phyloP scores from a whole-genome alignment of 2,329 filamentous ascomycete genomes.

The Didymella keratinophila region DNA sequence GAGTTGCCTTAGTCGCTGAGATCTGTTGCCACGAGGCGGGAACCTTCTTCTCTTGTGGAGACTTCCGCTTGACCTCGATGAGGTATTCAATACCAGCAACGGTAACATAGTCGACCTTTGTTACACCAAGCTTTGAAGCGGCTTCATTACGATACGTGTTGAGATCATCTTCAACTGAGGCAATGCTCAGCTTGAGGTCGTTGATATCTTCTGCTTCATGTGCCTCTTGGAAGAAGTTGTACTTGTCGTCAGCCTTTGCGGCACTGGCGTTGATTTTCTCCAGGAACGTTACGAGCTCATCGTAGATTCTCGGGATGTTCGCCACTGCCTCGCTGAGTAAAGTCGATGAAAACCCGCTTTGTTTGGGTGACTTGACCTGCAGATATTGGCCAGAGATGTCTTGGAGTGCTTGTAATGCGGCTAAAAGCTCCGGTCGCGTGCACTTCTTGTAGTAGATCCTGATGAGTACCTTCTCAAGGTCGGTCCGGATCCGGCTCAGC shows the following conservation, averaged over 20 bases:
- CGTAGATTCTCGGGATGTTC: constrained; percentile 77
- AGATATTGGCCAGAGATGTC: constrained; percentile 79
- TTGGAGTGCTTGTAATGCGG: constrained; percentile 85
- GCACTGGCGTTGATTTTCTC: constrained; percentile 86
- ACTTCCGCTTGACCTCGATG: constrained; percentile 84
- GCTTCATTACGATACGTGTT: constrained; percentile 76
- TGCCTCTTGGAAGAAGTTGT: constrained; percentile 87
- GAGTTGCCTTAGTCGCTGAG: constrained; percentile 89
- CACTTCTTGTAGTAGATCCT: constrained; percentile 98
- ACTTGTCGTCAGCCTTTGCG: constrained; percentile 89
- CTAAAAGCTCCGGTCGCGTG: constrained; percentile 84
- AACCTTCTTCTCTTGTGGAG: constrained; percentile 76
- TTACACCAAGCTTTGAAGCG: constrained; percentile 75
- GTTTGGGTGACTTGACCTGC: constrained; percentile 68
- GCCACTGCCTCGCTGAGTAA: constrained; percentile 76
- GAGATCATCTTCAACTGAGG: constrained; percentile 88
- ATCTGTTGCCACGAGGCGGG: constrained; percentile 96
- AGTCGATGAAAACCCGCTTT: constrained; percentile 75
- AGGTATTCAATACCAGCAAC: constrained; percentile 93
- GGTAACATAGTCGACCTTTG: constrained; percentile 77
- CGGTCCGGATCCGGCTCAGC: constrained; percentile 74
- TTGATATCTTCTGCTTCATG: constrained; percentile 89
- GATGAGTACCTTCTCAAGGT: constrained; percentile 92
- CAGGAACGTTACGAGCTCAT: constrained; percentile 76
- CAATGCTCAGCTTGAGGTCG: constrained; percentile 90